Evolutionary conservation across 306 rosid species (phyloP).

Genomic region (Vigna hirtella): DNA sequence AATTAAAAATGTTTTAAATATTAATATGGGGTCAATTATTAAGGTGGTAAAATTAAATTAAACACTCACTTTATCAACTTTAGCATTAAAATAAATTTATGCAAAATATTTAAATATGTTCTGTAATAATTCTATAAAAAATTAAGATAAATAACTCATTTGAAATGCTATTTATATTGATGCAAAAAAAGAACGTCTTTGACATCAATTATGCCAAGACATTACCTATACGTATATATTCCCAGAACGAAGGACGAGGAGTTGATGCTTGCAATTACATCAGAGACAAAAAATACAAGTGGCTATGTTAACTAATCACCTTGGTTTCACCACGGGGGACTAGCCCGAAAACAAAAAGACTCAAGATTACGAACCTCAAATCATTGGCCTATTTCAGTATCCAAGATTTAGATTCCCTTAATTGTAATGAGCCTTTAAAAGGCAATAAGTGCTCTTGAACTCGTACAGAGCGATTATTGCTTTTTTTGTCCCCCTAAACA

Average conservation of each 20-base stretch:
- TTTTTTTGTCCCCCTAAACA: conserved; percentile 6
- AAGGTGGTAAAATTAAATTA: no score
- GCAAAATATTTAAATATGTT: no score
- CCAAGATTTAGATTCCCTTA: conserved; percentile 32
- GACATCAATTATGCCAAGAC: conserved; percentile 20
- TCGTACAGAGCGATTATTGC: conserved; percentile 22
- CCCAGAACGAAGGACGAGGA: conserved; percentile 30
- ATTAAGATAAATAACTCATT: no score
- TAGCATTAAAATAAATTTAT: no score
- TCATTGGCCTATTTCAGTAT: conserved; percentile 27
- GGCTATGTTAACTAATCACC: conserved; percentile 34
- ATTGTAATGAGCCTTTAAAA: conserved; percentile 9
- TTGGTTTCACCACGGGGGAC: not conserved
- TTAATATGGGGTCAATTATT: no score
- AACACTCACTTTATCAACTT: no score
- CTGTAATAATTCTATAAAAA: no score
- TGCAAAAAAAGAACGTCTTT: conserved; percentile 2
- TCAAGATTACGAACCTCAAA: conserved; percentile 29
- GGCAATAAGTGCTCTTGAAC: conserved; percentile 33
- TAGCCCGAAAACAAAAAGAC: conserved; percentile 25
- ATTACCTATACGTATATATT: conserved; percentile 26
- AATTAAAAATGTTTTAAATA: no score
- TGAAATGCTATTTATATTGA: no score
- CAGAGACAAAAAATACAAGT: conserved; percentile 19
- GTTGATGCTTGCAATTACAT: conserved; percentile 38